Evolutionary conservation across 768 basidiomycete genomes (phyloP), one percentile per base, ranked within the genome.

Genomic region (Gloeophyllum trabeum): DNA sequence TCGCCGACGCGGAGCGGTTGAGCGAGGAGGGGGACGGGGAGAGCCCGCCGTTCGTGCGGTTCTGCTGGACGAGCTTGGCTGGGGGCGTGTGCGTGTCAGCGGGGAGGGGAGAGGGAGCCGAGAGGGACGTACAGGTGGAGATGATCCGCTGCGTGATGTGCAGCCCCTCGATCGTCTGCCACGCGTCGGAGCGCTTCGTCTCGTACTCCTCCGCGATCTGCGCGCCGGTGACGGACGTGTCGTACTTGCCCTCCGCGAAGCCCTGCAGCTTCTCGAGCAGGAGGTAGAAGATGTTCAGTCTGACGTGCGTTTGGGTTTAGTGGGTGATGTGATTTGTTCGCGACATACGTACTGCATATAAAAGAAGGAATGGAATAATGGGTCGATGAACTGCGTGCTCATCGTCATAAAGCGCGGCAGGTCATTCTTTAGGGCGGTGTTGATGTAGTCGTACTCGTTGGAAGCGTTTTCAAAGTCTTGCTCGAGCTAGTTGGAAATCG

Each of bases 301-400:
- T 94, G 49, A 6, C 14, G 21, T 4, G 10, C 6, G 25, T 30
- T n/a, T 19, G 19, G 36, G 32, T 19, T 39, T 28, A 18, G 39
- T 32, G 24, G 14, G 6, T 13, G 21, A 20, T 5, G 20, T 18
- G 20, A 6, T 37, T 24, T 20, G 14, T 32, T 5, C 21, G 35
- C 28, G 40, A 39, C 23, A 40, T 22, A 78, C 91, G 55, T 54
- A 93, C 90, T 98, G 91, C 92, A 99, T 97, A 61, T 94, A 99
- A 70, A 85, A 99, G 71, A 92, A 92, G 14, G 91, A 94, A 53
- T 94, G 84, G 75, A 97, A 99, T n/a, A 98, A 67, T 1, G 96
- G 96, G 50, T 93, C 84, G 56, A 98, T 89, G 63, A 97, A 97
- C 48, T 81, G 76, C 2, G 89, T 84, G 1, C 85, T 70, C 47